Conservation (phyloP, 2,329 filamentous ascomycete species). For the Penicillium sp. region DNA sequence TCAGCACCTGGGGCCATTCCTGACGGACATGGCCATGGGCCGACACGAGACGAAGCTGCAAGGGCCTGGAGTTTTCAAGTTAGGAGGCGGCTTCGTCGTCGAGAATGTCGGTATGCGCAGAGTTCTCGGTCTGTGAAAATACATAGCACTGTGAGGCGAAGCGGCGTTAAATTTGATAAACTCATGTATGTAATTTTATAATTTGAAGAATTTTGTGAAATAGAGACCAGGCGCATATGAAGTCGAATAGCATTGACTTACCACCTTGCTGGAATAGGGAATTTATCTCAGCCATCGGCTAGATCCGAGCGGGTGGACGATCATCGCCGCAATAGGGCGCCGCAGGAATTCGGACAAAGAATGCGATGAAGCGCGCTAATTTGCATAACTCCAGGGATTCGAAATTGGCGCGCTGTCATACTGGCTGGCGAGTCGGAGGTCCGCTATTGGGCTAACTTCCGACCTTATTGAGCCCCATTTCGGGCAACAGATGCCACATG, state of each 20-base stretch:
- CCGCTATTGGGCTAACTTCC: not conserved
- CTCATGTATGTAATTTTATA: not conserved
- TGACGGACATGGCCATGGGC: conserved; percentile 50
- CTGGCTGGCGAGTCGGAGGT: not conserved
- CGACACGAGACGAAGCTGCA: conserved; percentile 11
- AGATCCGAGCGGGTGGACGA: not conserved
- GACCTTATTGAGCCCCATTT: conserved; percentile 4
- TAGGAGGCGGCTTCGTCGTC: conserved; percentile 17
- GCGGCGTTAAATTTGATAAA: not conserved
- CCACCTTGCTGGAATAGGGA: not conserved
- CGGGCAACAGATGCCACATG: not conserved
- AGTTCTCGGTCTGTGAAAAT: conserved; percentile 14
- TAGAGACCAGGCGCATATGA: not conserved
- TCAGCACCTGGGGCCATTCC: conserved; percentile 49
- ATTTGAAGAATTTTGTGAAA: not conserved
- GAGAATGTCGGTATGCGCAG: conserved; percentile 19
- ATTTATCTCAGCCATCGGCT: not conserved
- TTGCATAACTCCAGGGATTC: not conserved
- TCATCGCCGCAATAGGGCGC: not conserved
- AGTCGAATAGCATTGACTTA: no score
- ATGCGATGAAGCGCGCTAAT: not conserved
- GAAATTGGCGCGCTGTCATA: not conserved
- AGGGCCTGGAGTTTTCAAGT: conserved; percentile 12
- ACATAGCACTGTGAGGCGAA: not conserved
- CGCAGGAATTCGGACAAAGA: not conserved